Evolutionary conservation across 306 rosid genomes (phyloP).

Genomic region (Trifolium dubium): DNA sequence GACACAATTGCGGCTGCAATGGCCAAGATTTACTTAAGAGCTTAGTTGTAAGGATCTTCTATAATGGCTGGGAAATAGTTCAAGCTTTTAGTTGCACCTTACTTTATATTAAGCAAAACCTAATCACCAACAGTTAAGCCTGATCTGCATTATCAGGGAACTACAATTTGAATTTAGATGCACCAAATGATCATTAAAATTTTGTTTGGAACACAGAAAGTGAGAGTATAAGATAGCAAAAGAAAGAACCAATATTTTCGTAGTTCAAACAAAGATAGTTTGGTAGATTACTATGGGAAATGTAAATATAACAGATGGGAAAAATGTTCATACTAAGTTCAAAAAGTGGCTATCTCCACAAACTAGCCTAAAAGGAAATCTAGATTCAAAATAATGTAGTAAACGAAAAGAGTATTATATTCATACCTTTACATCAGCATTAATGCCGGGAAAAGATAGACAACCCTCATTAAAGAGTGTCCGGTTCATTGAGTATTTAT

Average conservation of each 20-base stretch:
- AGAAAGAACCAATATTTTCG: neutral
- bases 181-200: slow-evolving; percentile 19
- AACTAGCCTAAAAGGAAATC: slow-evolving; percentile 19
- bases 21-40: neutral
- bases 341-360: slow-evolving; percentile 31
- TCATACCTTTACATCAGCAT: slow-evolving; percentile 74
- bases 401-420: slow-evolving; percentile 14
- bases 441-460: slow-evolving; percentile 80
- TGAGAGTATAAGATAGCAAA: slow-evolving; percentile 12
- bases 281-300: neutral
- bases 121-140: neutral
- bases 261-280: neutral
- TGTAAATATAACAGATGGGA: neutral
- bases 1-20: too few relatives aligned
- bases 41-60: neutral
- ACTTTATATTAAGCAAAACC: neutral
- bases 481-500: slow-evolving; percentile 72
- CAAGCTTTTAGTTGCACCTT: neutral
- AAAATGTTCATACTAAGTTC: neutral
- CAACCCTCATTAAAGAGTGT: slow-evolving; percentile 77
- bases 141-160: neutral
- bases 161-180: slow-evolving; percentile 6
- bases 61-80: slow-evolving; percentile 10
- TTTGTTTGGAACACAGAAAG: neutral
- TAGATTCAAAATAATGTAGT: neutral